Base-by-base conservation (phyloP, 805 yeast species). In the Ogataea wickerhamii region DNA sequence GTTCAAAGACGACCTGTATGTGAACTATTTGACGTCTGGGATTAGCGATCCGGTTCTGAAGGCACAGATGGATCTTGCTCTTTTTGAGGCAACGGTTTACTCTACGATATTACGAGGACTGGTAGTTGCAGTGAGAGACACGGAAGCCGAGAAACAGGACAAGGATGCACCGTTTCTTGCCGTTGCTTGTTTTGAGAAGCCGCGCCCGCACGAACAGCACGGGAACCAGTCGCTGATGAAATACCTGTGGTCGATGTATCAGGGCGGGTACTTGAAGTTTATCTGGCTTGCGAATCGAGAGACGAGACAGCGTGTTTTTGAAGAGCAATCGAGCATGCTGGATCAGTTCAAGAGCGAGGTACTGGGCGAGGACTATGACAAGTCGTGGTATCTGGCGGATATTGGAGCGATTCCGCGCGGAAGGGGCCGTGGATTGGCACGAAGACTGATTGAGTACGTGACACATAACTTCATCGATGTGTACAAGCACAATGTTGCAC, bases 371-470 rank as follows among this genome's bases (percentile, higher is more conserved):
- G 61, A 63, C 13, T 58, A 55, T 33, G 59, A 57, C 31, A 53
- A 63, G 29, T 58, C 75, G 36, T 78, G 82, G 82, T 78, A 78
- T 53, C 63, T 78, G 44, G 67, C 73, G 32, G 82, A 78, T 53
- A 64, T 78, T 37, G 82, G 82, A 28, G 75, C 78, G 18, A 61
- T 73, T 30, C 79, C 80, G 6, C 55, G 67, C 28, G 78, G 78
- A 61, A 64, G 78, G 52, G 82, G 83, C 37, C 73, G 73, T 50
- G 81, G 82, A 17, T 65, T 74, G 47, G 79, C 80, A 24, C 66
- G 75, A 52, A 60, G 67, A 42, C 61, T 78, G 43, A 60, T 77
- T 35, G 72, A 75, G 44, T 67, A 65, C 53, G 75, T 73, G 36
- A 63, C 74, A 38, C 70, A 71, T 28, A 64, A 71, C 43, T 74